Evolutionary conservation across 2,329 filamentous ascomycete species (phyloP).

Genomic region (Plectosphaerella plurivora): DNA sequence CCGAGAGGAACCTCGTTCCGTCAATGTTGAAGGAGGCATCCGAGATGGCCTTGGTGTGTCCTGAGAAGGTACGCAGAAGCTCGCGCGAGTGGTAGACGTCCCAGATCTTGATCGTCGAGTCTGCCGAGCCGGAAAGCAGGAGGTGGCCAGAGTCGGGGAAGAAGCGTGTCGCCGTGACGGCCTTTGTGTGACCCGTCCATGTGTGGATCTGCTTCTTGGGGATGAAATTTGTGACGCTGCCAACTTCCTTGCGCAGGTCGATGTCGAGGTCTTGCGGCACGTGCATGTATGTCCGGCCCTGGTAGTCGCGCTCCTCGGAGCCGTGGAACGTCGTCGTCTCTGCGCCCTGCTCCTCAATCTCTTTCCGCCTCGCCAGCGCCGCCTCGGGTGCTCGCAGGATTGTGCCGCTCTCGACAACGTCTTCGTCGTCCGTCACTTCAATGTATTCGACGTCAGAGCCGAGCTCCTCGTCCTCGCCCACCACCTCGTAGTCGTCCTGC

Average conservation of each 20-base stretch:
- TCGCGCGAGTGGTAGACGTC: conserved; percentile 89
- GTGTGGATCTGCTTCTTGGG: conserved; percentile 92
- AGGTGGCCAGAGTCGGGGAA: conserved; percentile 86
- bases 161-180: conserved; percentile 85
- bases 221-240: conserved; percentile 82
- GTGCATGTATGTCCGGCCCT: conserved; percentile 96
- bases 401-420: conserved; percentile 60
- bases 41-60: conserved; percentile 85
- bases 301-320: conserved; percentile 79
- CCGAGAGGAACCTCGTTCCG: conserved; percentile 83
- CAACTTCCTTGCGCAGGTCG: conserved; percentile 75
- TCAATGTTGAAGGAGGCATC: conserved; percentile 82
- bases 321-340: conserved; percentile 91
- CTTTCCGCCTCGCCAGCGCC: conserved; percentile 51
- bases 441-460: conserved; percentile 77
- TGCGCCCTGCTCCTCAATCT: conserved; percentile 55
- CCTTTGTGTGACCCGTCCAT: conserved; percentile 79
- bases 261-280: conserved; percentile 86
- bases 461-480: conserved; percentile 69
- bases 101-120: conserved; percentile 89
- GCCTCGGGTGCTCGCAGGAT: conserved; percentile 52
- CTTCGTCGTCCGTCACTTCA: conserved; percentile 71
- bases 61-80: conserved; percentile 83
- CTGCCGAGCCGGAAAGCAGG: conserved; percentile 82
- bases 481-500: conserved; percentile 67